These are phyloP conservation scores for Aegilops speltoides DNA, from an alignment of 176 grass and related monocot species.

Conservation along the genomic window DNA sequence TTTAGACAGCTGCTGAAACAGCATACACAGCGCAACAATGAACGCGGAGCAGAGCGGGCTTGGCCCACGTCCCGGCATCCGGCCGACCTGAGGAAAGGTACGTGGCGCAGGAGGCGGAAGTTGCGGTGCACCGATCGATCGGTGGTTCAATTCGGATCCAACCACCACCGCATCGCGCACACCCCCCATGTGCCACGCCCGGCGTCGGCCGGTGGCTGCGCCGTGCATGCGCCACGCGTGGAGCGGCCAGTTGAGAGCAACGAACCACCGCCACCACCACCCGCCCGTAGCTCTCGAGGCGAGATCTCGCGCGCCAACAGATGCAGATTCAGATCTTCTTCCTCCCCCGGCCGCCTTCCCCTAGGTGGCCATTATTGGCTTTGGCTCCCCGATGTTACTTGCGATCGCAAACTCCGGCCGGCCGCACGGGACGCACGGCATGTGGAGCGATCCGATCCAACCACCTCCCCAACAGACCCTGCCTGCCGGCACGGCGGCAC, in stretches of 20 bases:
- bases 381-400: not conserved
- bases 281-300: not conserved
- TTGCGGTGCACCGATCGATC: not conserved
- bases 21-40: not conserved
- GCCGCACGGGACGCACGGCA: not conserved
- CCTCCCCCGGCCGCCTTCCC: no score
- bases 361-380: not conserved
- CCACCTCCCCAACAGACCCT: not conserved
- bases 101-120: no score
- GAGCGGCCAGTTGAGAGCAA: not conserved
- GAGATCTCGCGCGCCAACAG: conserved; percentile 6
- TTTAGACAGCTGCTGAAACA: not conserved
- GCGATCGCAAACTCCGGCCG: not conserved
- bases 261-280: not conserved
- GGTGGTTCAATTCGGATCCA: conserved; percentile 15
- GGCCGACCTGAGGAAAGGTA: not conserved
- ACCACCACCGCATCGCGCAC: not conserved
- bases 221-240: not conserved
- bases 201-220: not conserved
- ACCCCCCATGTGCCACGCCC: not conserved
- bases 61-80: not conserved
- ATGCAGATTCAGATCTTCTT: not conserved
- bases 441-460: not conserved
- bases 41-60: not conserved
- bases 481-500: no score